A percentile compares a stretch with the other conserved stretches of the same genome.
phyloP scores from a whole-genome alignment of 768 basidiomycete species.

The Clitopilus passeckerianus region DNA sequence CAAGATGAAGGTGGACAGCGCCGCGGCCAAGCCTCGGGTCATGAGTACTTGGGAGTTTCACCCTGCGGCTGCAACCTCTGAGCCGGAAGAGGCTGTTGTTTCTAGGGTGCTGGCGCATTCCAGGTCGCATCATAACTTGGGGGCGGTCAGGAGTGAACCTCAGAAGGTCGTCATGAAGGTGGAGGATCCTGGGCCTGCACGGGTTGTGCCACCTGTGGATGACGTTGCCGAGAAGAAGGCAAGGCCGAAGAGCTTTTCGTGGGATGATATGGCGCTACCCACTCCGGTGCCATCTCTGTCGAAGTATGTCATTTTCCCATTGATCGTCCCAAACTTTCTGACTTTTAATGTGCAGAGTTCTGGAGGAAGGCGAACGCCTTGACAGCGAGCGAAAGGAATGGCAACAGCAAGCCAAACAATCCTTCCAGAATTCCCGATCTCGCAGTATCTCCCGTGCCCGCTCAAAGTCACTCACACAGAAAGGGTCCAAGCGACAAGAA shows the following conservation, averaged over 20 bases:
- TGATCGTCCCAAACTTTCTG: not conserved
- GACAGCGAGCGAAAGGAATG: constrained; percentile 62
- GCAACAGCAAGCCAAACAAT: constrained; percentile 57
- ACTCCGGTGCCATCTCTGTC: constrained; percentile 55
- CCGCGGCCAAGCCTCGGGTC: constrained; percentile 20
- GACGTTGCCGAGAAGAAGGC: constrained; percentile 13
- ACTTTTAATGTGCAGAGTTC: constrained; percentile 40
- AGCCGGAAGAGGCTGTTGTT: constrained; percentile 22
- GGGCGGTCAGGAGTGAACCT: not conserved
- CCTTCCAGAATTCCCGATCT: constrained; percentile 61
- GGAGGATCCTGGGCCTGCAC: not conserved
- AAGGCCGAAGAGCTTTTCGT: constrained; percentile 56
- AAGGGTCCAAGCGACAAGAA: constrained; percentile 21
- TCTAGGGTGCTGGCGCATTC: constrained; percentile 50
- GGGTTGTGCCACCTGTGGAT: not conserved
- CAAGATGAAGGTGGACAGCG: constrained; percentile 36
- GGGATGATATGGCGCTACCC: constrained; percentile 53
- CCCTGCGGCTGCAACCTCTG: constrained; percentile 11
- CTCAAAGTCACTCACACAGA: constrained; percentile 48
- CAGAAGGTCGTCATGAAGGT: not conserved
- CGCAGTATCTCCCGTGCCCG: constrained; percentile 61
- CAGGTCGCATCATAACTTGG: constrained; percentile 35
- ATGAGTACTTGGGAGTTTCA: constrained; percentile 50
- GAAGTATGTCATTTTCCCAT: not conserved
- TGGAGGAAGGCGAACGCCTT: constrained; percentile 58